These are phyloP conservation scores for Cutaneotrichosporon daszewskae DNA, from an alignment of 1,284 basidiomycete species.

Conservation along the genomic window DNA sequence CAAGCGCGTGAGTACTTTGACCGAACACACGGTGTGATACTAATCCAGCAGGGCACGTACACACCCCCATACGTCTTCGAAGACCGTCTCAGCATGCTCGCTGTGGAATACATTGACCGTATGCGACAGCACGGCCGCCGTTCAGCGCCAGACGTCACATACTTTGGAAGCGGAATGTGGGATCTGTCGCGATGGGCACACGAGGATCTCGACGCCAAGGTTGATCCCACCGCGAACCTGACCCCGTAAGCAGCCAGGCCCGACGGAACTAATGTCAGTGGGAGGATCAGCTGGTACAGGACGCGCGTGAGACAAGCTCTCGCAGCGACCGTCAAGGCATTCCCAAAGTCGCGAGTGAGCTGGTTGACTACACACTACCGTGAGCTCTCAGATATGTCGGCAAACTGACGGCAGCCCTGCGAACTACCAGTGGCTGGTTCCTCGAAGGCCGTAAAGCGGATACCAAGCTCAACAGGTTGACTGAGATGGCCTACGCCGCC, in stretches of 20 bases:
- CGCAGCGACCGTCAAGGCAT: constrained; percentile 1
- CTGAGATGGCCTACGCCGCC: constrained; percentile 12
- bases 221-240: too few relatives aligned
- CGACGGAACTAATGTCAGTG: constrained; percentile 5
- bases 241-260: too few relatives aligned
- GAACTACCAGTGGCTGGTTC: constrained; percentile 15
- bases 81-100: constrained; percentile 9
- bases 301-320: constrained; percentile 10
- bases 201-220: constrained; percentile 8
- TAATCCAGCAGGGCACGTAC: neutral
- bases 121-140: constrained; percentile 1
- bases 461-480: constrained; percentile 11
- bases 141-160: constrained; percentile 15
- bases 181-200: constrained; percentile 14
- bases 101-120: constrained; percentile 7
- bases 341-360: constrained; percentile 12
- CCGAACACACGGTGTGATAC: too few relatives aligned
- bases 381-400: constrained; percentile 2
- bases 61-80: constrained; percentile 19
- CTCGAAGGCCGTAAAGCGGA: constrained; percentile 7
- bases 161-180: constrained; percentile 18
- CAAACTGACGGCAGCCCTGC: neutral
- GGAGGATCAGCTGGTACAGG: constrained; percentile 14
- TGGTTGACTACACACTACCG: constrained; percentile 20
- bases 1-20: constrained; percentile 12